Conservation (phyloP, 2,329 filamentous ascomycete species). For the Colletotrichum melonis region DNA sequence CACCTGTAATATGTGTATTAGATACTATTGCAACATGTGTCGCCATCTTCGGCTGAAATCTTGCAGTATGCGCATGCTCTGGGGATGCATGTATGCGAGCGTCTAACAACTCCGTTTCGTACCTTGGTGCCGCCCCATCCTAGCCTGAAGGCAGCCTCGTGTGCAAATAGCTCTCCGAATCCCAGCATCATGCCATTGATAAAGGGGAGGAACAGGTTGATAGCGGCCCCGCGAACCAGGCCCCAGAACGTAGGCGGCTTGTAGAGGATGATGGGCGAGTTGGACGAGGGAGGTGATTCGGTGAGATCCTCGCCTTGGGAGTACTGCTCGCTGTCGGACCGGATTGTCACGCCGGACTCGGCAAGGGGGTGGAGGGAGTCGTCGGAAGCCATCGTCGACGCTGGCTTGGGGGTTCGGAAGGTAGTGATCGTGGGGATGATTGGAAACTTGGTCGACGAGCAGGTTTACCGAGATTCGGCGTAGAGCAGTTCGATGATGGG, state of each 20-base stretch:
- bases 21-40: not conserved
- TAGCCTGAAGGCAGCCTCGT: conserved; percentile 91
- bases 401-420: not conserved
- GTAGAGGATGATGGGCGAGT: conserved; percentile 84
- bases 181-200: conserved; percentile 98
- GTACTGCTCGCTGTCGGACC: conserved; percentile 87
- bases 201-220: conserved; percentile 95
- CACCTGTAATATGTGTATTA: conserved; percentile 52
- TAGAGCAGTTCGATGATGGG: not conserved
- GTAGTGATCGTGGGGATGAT: not conserved
- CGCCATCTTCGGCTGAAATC: not conserved
- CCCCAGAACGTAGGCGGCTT: conserved; percentile 89
- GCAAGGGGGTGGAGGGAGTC: conserved; percentile 63
- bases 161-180: conserved; percentile 95
- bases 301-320: conserved; percentile 72
- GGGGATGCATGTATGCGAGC: not conserved
- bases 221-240: conserved; percentile 86
- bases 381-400: conserved; percentile 63
- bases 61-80: not conserved
- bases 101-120: conserved; percentile 43
- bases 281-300: conserved; percentile 70
- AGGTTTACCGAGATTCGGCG: conserved; percentile 30
- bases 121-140: conserved; percentile 97
- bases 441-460: conserved; percentile 6
- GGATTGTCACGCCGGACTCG: conserved; percentile 81